Evolutionary conservation across 2,329 filamentous ascomycete genomes (phyloP).

Genomic region (Cladorrhinum sp.): DNA sequence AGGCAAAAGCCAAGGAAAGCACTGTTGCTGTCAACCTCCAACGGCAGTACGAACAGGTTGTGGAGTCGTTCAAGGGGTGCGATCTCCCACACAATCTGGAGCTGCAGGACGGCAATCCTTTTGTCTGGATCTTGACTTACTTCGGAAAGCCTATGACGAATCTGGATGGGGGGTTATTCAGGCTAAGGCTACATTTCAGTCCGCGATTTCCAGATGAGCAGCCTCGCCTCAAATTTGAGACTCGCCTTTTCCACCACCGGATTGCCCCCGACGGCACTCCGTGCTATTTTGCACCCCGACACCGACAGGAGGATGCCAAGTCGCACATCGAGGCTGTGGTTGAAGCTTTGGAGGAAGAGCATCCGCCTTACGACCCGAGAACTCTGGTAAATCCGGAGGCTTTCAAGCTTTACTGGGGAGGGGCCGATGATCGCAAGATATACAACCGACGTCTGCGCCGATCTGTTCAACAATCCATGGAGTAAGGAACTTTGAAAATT

Average conservation of each 20-base stretch:
- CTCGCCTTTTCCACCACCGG: constrained; percentile 81
- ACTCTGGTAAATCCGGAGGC: constrained; percentile 85
- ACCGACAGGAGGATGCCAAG: constrained; percentile 69
- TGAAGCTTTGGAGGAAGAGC: constrained; percentile 78
- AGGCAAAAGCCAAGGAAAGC: constrained; percentile 61
- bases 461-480: constrained; percentile 68
- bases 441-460: constrained; percentile 80
- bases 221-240: constrained; percentile 77
- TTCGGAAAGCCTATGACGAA: constrained; percentile 92
- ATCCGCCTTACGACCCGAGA: constrained; percentile 84
- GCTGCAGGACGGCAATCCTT: constrained; percentile 78
- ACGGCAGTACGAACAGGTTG: constrained; percentile 80
- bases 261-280: constrained; percentile 76
- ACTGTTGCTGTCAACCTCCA: constrained; percentile 78
- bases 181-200: constrained; percentile 75
- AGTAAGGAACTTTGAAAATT: constrained; percentile 41
- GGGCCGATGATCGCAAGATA: constrained; percentile 70
- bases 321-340: constrained; percentile 84
- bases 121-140: constrained; percentile 83
- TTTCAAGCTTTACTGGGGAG: constrained; percentile 82
- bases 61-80: constrained; percentile 68
- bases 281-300: constrained; percentile 69
- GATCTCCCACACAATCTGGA: constrained; percentile 72
- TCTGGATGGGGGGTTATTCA: constrained; percentile 86
- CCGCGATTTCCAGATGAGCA: constrained; percentile 84